Conservation (phyloP, 73 alveolate species). For the Paramecium sexaurelia region DNA sequence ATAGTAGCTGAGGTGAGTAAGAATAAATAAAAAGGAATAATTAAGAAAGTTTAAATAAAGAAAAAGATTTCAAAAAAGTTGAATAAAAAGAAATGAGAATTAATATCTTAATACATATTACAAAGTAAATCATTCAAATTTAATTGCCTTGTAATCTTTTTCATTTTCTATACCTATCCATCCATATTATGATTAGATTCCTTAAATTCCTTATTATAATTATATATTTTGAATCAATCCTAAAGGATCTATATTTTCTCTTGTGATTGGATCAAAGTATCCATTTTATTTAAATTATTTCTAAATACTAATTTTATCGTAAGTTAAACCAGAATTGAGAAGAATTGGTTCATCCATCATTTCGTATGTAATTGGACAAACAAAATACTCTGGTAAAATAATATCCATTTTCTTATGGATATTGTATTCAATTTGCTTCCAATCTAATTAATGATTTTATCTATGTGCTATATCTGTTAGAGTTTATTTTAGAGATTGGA, state of each 20-base stretch:
- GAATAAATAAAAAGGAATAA: not conserved
- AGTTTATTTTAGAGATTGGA: not conserved
- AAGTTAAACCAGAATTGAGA: constrained; percentile 22
- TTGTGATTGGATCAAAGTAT: constrained; percentile 21
- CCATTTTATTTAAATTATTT: constrained; percentile 17
- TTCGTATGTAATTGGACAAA: constrained; percentile 9
- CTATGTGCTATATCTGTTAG: not conserved
- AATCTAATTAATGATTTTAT: not conserved
- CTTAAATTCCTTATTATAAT: not conserved
- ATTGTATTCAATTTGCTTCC: not conserved
- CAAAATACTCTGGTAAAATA: not conserved
- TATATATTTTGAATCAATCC: not conserved
- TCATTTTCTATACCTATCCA: constrained; percentile 45
- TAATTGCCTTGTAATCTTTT: not conserved
- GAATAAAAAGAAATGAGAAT: not conserved
- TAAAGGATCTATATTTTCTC: not conserved
- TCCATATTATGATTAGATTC: not conserved
- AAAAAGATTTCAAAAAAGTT: not conserved
- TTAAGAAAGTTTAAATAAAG: not conserved
- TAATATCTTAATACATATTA: not conserved
- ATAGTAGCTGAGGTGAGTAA: not conserved
- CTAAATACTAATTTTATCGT: constrained; percentile 13
- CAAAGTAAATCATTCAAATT: constrained; percentile 37
- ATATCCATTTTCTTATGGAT: not conserved
- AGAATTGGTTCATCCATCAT: constrained; percentile 16